Evolutionary conservation across 441 rosid genomes (phyloP).

Genomic region (Erodium trifolium): DNA sequence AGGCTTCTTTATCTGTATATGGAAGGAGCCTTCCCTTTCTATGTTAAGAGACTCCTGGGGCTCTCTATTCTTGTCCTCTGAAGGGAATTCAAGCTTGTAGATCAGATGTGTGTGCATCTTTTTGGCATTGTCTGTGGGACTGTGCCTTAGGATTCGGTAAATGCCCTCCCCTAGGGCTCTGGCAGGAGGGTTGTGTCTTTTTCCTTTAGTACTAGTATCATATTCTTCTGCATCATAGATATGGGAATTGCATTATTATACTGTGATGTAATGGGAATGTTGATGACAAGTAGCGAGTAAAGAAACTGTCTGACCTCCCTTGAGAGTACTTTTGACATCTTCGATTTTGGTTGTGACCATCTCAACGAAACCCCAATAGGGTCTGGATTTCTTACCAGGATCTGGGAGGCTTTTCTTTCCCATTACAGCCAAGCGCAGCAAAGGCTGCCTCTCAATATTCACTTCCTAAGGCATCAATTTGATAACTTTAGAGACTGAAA

Average conservation of each 20-base stretch:
- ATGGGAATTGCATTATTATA: background rate
- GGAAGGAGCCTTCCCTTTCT: conserved; percentile 50
- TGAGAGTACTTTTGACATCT: conserved; percentile 42
- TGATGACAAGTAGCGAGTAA: background rate
- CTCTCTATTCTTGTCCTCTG: background rate
- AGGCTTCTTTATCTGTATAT: conserved; percentile 64
- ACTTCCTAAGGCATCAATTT: conserved; percentile 28
- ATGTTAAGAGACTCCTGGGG: conserved; percentile 57
- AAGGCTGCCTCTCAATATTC: conserved; percentile 36
- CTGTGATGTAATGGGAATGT: background rate
- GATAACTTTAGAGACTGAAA: background rate
- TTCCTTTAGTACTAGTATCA: conserved; percentile 55
- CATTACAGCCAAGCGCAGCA: conserved; percentile 53
- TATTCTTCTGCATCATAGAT: conserved; percentile 40
- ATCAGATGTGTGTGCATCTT: background rate
- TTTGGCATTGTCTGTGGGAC: background rate
- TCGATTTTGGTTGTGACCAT: conserved; percentile 52
- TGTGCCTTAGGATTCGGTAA: background rate
- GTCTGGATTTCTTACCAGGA: conserved; percentile 42
- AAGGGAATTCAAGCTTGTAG: background rate
- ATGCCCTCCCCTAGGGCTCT: background rate
- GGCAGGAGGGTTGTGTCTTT: conserved; percentile 30
- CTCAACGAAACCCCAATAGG: conserved; percentile 74
- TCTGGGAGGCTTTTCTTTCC: conserved; percentile 62
- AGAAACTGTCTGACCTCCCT: conserved; percentile 32